Evolutionary conservation across 257 asterid genomes (phyloP), one percentile per base, ranked within the genome.

Genomic region (Petrea volubilis): DNA sequence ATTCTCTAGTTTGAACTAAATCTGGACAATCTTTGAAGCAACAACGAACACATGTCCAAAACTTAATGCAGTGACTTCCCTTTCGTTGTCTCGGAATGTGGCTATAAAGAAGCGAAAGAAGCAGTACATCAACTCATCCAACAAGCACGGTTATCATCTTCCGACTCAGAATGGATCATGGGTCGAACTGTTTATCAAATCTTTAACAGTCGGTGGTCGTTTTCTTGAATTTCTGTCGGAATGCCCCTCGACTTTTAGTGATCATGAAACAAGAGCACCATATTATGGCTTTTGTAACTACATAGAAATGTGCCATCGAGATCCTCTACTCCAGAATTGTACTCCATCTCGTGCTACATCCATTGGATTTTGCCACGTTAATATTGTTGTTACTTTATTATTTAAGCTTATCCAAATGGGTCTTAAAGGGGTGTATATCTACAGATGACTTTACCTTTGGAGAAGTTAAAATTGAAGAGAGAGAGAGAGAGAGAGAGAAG

Each of bases 31-130:
- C 2, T 14, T 15, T 44, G 6, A 12, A 44, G 50, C 5, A 40
- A 8, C 2, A 7, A 40, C 13, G 13, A 40, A 40, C 2, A 40
- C 46, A 7, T 0, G 14, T 11, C 21, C 5, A 46, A n/a, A 23
- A 17, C 31, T 25, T 60, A 41, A 31, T 79, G 86, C 89, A 89
- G 96, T 59, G 93, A 91, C 82, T 91, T 91, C 59, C 97, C 97
- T 14, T 92, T 23, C 3, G 83, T 89, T 10, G 87, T 89, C 17
- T 25, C 95, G 1, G 96, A 91, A 60, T 87, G 96, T 27, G 93
- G 96, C 40, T 92, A 89, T 69, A 84, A 84, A 82, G 93, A 82
- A 87, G 90, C 91, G 44, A 87, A 86, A 76, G 91, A 86, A 74
- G 96, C 86, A 13, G 84, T 62, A 59, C 15, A 17, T 64, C 75